A percentile compares a stretch with the other conserved stretches of the same genome.
These are phyloP conservation scores for Fusarium armeniacum DNA, from an alignment of 2,329 filamentous ascomycete genomes.

Conservation along the genomic window DNA sequence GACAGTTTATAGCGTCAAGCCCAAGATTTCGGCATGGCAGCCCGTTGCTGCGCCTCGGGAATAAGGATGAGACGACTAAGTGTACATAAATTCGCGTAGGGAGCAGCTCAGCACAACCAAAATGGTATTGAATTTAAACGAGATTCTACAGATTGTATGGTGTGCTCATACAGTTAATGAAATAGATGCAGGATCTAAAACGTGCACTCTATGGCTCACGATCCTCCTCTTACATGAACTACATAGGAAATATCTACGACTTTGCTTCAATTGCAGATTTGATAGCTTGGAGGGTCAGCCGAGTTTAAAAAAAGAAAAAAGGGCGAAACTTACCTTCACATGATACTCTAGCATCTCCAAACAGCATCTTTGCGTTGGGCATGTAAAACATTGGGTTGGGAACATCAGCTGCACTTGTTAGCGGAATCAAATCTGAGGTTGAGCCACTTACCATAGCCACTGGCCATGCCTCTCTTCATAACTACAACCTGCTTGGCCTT, in stretches of 20 bases:
- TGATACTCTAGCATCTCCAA: slow-evolving; percentile 87
- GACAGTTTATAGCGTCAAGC: slow-evolving; percentile 60
- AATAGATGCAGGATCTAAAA: slow-evolving; percentile 42
- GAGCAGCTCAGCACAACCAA: slow-evolving; percentile 30
- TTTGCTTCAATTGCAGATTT: slow-evolving; percentile 58
- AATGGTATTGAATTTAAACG: slow-evolving; percentile 37
- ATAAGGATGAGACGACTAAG: slow-evolving; percentile 44
- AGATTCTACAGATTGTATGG: slow-evolving; percentile 20
- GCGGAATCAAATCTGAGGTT: not conserved
- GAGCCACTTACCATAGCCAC: slow-evolving; percentile 78
- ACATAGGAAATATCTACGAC: slow-evolving; percentile 40
- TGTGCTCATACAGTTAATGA: slow-evolving; percentile 16
- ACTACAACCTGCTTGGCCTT: slow-evolving; percentile 94
- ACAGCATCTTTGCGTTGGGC: slow-evolving; percentile 90
- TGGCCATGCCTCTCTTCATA: slow-evolving; percentile 93
- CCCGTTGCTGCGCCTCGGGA: slow-evolving; percentile 58
- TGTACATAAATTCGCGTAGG: slow-evolving; percentile 52
- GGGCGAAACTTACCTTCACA: slow-evolving; percentile 77
- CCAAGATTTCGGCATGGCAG: slow-evolving; percentile 69
- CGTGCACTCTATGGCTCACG: slow-evolving; percentile 42
- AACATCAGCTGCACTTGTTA: slow-evolving; percentile 75
- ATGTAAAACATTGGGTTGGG: slow-evolving; percentile 96
- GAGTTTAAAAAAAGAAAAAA: no score
- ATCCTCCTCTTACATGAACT: slow-evolving; percentile 32
- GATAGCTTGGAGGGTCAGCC: slow-evolving; percentile 56